phyloP scores from a whole-genome alignment of 73 alveolate genomes.

The Halteria grandinella region DNA sequence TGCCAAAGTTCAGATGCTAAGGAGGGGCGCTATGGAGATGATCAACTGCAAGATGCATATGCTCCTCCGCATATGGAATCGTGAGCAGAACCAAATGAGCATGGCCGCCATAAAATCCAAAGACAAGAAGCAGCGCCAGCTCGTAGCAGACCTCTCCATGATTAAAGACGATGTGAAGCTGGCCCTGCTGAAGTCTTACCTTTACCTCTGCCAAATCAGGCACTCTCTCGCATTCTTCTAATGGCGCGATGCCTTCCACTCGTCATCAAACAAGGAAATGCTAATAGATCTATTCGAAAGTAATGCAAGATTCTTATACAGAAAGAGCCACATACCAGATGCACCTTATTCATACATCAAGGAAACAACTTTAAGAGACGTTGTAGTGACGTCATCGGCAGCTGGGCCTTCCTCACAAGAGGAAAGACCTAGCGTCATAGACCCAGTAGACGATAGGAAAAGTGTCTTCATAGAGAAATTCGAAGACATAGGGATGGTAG shows the following conservation, averaged over 20 bases:
- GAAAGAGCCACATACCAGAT: no score
- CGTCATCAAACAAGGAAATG: no score
- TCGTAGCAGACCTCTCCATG: neutral
- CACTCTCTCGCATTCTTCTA: constrained; percentile 24
- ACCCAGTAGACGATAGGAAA: neutral
- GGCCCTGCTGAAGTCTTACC: neutral
- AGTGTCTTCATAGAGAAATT: neutral
- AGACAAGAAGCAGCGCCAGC: neutral
- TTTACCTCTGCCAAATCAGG: neutral
- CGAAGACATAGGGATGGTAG: constrained; percentile 13
- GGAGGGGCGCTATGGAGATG: neutral
- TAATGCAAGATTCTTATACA: no score
- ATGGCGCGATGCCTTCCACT: constrained; percentile 33
- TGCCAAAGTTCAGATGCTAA: neutral
- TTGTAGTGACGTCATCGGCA: no score
- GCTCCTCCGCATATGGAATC: constrained; percentile 10
- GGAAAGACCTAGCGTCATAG: no score
- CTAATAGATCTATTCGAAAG: no score
- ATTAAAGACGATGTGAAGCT: constrained; percentile 18
- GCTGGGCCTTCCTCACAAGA: no score
- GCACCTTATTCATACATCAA: no score
- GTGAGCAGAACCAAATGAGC: neutral
- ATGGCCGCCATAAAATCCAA: neutral
- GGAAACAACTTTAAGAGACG: no score
- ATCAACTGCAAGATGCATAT: neutral